phyloP scores from a whole-genome alignment of 2,329 filamentous ascomycete genomes.

The Xylaria sp. region DNA sequence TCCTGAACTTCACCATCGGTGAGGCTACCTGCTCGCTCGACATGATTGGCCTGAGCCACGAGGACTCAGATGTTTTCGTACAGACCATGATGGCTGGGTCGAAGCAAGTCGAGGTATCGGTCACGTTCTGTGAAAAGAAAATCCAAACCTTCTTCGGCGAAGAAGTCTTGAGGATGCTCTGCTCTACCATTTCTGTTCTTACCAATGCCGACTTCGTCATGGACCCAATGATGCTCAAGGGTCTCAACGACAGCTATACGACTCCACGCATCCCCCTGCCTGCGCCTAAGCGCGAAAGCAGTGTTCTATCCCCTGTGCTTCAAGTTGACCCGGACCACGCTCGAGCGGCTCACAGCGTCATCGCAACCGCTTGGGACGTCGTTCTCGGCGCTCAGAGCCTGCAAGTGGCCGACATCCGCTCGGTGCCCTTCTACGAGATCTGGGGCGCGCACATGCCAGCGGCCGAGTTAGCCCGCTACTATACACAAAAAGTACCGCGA shows the following conservation, averaged over 20 bases:
- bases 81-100: constrained; percentile 54
- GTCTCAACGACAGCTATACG: constrained; percentile 54
- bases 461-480: constrained; percentile 57
- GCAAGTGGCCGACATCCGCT: constrained; percentile 57
- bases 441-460: constrained; percentile 63
- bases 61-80: constrained; percentile 60
- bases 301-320: constrained; percentile 41
- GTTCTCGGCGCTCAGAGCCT: constrained; percentile 56
- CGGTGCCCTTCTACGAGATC: constrained; percentile 63
- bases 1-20: constrained; percentile 58
- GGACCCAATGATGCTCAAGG: constrained; percentile 59
- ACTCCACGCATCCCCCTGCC: constrained; percentile 58
- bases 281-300: constrained; percentile 41
- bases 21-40: constrained; percentile 59
- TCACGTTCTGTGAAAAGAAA: constrained; percentile 60
- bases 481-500: constrained; percentile 57
- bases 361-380: constrained; percentile 58
- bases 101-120: constrained; percentile 55
- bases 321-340: constrained; percentile 56
- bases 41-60: constrained; percentile 54
- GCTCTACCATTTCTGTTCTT: constrained; percentile 58
- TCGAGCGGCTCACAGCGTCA: constrained; percentile 54
- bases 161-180: constrained; percentile 59
- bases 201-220: constrained; percentile 59
- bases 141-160: constrained; percentile 57